Percentiles rank a stretch among this genome's conserved stretches.
Evolutionary conservation across 768 basidiomycete species (phyloP).

Genomic region (Tylopilus sp.): DNA sequence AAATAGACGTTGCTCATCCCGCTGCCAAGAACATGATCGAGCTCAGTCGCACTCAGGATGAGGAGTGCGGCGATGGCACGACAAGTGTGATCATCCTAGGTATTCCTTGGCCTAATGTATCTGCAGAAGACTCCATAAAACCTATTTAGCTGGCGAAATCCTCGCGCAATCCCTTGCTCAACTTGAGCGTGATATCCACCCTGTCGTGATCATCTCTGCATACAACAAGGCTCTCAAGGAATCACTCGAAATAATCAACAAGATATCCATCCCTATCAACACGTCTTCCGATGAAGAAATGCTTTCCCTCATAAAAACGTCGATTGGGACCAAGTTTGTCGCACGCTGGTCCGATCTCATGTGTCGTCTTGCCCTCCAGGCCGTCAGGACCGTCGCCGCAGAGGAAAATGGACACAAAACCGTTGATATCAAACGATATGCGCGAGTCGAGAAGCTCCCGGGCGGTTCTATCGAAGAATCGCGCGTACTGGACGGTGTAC

Average conservation of each 20-base stretch:
- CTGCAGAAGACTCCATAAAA: background rate
- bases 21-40: conserved; percentile 99
- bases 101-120: conserved; percentile 33
- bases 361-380: conserved; percentile 92
- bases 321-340: conserved; percentile 98
- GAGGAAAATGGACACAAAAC: conserved; percentile 77
- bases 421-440: conserved; percentile 98
- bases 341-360: conserved; percentile 96
- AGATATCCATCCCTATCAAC: conserved; percentile 89
- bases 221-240: conserved; percentile 96
- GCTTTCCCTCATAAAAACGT: conserved; percentile 96
- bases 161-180: conserved; percentile 91
- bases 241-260: conserved; percentile 83
- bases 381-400: conserved; percentile 83
- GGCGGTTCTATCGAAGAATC: conserved; percentile 97
- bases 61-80: conserved; percentile 98
- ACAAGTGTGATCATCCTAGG: conserved; percentile 98
- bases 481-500: conserved; percentile 81
- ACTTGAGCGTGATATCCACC: conserved; percentile 96
- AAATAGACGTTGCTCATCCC: conserved; percentile 98
- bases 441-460: conserved; percentile 94
- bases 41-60: conserved; percentile 94
- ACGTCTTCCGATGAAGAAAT: conserved; percentile 82
- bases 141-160: conserved; percentile 80
- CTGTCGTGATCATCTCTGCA: conserved; percentile 97